Evolutionary conservation across 1,139 yeast genomes (phyloP), one percentile per base, ranked within the genome.

Genomic region (Debaryomyces singareniensis): DNA sequence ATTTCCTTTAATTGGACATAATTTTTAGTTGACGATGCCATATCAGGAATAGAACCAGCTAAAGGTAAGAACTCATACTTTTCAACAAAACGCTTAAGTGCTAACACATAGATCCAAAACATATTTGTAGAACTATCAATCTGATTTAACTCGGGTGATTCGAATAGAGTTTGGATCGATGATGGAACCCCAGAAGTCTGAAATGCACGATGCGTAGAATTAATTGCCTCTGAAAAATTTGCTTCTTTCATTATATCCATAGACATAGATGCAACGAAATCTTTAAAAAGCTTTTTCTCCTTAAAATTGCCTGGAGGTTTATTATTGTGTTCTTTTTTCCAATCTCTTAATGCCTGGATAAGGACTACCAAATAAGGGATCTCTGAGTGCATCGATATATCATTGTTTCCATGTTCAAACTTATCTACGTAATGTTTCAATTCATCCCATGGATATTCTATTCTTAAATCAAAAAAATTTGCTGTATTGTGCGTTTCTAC

Each of bases 41-140:
- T 89, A 51, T 89, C 97, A 0, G 96, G 96, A 9, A 89, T 49
- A 1, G 63, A 69, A 0, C 95, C 96, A 3, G 81, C 67, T 3
- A 86, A 58, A 0, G 96, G 96, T 15, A 83, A 55, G 13, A 53
- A 47, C 3, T 60, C 53, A 35, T 62, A 55, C 4, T 44, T 37
- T 1, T 32, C 36, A 5, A 78, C 62, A 49, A 76, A 89, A 4
- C 43, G 40, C 21, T 67, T 57, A 29, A 89, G 56, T 0, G 89
- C 81, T 20, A 55, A 58, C 0, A 75, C 64, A 13, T 78, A 63
- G 2, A 71, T 50, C 93, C 94, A 82, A 43, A 86, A 80, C 5
- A 64, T 52, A 27, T 59, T 43, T 27, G 58, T 37, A 23, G 46
- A 28, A 3, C 26, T 25, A 16, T 35, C 36, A 11, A 55, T 24